phyloP scores from a whole-genome alignment of 441 rosid genomes.

The Theobroma grandiflorum region DNA sequence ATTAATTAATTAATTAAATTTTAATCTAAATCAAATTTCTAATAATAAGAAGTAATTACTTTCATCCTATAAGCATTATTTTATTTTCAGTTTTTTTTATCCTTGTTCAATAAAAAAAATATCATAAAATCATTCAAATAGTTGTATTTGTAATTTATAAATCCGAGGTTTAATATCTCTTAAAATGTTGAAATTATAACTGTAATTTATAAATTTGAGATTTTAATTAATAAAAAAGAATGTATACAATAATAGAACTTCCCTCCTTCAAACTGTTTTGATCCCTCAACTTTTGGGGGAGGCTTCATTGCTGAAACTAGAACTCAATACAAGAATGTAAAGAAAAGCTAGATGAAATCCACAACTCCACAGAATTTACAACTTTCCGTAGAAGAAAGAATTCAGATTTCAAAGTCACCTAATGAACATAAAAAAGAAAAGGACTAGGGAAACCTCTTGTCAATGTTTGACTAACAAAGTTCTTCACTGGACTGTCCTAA shows the following conservation, averaged over 20 bases:
- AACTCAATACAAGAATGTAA: neutral
- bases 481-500: slow-evolving; percentile 39
- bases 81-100: too few relatives aligned
- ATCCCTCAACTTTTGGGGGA: neutral
- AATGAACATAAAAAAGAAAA: neutral
- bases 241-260: neutral
- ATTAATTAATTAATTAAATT: too few relatives aligned
- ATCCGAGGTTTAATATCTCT: too few relatives aligned
- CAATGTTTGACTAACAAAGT: neutral
- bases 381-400: neutral
- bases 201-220: too few relatives aligned
- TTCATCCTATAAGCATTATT: too few relatives aligned
- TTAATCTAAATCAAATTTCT: too few relatives aligned
- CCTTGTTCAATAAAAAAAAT: too few relatives aligned
- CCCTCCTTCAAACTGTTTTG: neutral
- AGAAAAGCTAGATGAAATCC: neutral
- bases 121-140: too few relatives aligned
- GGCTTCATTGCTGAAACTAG: neutral
- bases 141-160: too few relatives aligned
- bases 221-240: too few relatives aligned
- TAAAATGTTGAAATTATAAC: too few relatives aligned
- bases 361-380: neutral
- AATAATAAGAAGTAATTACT: too few relatives aligned
- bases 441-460: neutral
- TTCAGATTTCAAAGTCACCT: neutral